Conservation (phyloP, 129 eudicot species). For the Deinandra increscens region DNA sequence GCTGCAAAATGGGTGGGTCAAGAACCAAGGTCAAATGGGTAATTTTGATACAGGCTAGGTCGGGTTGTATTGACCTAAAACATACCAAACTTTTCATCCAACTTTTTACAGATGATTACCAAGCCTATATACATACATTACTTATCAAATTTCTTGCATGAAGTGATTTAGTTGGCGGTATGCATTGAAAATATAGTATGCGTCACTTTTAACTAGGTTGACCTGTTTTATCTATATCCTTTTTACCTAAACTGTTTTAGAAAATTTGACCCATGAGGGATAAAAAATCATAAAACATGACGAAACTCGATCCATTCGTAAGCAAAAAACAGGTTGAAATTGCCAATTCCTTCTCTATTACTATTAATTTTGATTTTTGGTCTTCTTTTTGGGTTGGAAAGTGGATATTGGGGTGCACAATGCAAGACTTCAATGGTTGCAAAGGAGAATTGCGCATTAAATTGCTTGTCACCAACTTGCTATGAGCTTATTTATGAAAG, state of each 20-base stretch:
- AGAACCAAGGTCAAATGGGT: too few species aligned
- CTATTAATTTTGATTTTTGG: slow-evolving; percentile 9
- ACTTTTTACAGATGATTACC: background rate
- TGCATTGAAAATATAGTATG: background rate
- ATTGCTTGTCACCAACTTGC: slow-evolving; percentile 80
- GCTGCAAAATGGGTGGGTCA: background rate
- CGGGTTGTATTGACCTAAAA: background rate
- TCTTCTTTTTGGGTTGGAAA: slow-evolving; percentile 24
- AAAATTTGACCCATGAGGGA: background rate
- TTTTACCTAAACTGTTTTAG: background rate
- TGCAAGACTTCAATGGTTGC: slow-evolving; percentile 77
- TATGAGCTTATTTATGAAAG: slow-evolving; percentile 85
- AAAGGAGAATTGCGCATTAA: slow-evolving; percentile 85
- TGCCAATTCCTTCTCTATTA: background rate
- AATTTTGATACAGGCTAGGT: too few species aligned
- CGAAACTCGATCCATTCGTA: background rate
- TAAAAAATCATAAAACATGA: background rate
- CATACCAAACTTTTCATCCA: background rate
- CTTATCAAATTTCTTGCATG: background rate
- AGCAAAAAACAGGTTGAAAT: background rate
- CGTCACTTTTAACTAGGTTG: background rate
- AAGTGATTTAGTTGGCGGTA: background rate
- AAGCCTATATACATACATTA: background rate
- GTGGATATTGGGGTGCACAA: slow-evolving; percentile 90
- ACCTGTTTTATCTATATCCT: background rate